Evolutionary conservation across 73 alveolate species (phyloP), one percentile per base, ranked within the genome.

Genomic region (Paraurostyla sp.): DNA sequence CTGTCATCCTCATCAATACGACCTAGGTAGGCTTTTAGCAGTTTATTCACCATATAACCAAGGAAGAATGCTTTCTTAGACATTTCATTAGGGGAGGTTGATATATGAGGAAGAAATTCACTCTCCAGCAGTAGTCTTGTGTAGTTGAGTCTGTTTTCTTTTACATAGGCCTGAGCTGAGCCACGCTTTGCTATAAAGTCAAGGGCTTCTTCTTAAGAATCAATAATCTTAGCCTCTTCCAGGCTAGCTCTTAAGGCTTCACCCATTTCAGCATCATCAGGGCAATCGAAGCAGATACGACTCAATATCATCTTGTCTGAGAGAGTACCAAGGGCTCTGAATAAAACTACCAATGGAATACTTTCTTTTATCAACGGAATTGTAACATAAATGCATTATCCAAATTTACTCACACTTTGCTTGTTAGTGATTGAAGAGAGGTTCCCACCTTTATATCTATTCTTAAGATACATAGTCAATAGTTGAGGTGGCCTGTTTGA

Each of bases 1-100:
- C 99, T 94, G 83, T 99, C 99, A 93, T 99, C 99, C 84, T 97
- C 99, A 25, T 80, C 91, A 13, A 96, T 96, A 87, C 99, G 94
- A n/a, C 99, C 99, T 20, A 98, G 93, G 54, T 97, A 96, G 71
- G 99, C 99, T 88, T 92, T 94, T 45, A 95, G 92, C 49, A 94
- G 92, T 68, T 99, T 78, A 82, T 96, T 92, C 43, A 95, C 97
- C 99, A 99, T 99, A 95, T 99, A 99, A 33, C 99, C 99, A 22
- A 99, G 94, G 93, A 98, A 99, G 95, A 91, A 97, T 30, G 99
- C 98, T 90, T 99, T 99, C 94, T 97, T 95, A 9, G 95, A 87
- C 88, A 90, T 96, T 65, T 90, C 93, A 22, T 93, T 83, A 15
- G 93, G 92, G 52, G 80, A 75, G 0, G 93, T 91, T 16, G 96